Evolutionary conservation across 2,329 filamentous ascomycete species (phyloP).

Genomic region (Ceratocystis lukuohia): DNA sequence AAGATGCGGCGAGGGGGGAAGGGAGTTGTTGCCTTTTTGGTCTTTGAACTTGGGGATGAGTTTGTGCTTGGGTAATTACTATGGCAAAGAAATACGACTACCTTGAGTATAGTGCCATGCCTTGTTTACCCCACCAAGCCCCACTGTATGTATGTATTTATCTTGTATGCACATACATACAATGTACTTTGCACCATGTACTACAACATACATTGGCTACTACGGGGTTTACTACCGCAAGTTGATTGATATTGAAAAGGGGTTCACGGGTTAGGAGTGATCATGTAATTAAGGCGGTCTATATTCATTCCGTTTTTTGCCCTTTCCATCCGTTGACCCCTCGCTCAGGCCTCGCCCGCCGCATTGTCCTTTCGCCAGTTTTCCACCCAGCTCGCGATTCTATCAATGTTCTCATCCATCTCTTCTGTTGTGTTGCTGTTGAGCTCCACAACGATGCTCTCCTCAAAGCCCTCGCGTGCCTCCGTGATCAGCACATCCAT

Average conservation of each 20-base stretch:
- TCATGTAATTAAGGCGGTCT: too few relatives aligned
- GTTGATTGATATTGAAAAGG: too few relatives aligned
- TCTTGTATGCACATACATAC: not conserved
- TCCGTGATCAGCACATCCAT: constrained; percentile 91
- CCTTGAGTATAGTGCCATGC: not conserved
- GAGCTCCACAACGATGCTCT: constrained; percentile 79
- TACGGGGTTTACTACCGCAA: too few relatives aligned
- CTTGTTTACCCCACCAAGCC: not conserved
- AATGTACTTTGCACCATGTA: too few relatives aligned
- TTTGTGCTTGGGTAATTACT: not conserved
- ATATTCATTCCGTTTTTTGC: not conserved
- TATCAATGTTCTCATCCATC: constrained; percentile 76
- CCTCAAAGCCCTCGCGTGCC: constrained; percentile 72
- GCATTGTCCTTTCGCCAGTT: constrained; percentile 13
- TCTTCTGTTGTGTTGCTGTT: constrained; percentile 69
- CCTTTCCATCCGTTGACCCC: not conserved
- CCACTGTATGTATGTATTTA: not conserved
- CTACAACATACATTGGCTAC: too few relatives aligned
- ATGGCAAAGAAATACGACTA: too few relatives aligned
- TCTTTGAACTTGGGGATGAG: not conserved
- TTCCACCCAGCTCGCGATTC: constrained; percentile 59
- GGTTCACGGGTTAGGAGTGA: too few relatives aligned
- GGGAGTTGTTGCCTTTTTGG: not conserved
- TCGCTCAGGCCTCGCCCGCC: not conserved
- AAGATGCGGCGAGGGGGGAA: not conserved